Conservation (phyloP, 805 yeast species). For the Candida jianshihensis region DNA sequence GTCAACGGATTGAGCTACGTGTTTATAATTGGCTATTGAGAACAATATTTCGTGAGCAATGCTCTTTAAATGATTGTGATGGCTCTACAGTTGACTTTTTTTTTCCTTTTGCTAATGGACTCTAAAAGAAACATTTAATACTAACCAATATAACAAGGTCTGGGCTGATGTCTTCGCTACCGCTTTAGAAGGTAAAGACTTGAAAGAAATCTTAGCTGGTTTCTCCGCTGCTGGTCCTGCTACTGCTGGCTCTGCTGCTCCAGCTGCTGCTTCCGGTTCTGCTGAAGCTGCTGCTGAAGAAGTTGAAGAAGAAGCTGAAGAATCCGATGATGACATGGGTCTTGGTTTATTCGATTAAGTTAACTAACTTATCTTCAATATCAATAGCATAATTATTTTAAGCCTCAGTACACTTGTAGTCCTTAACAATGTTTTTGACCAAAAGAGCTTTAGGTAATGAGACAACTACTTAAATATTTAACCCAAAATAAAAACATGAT, state of each 20-base stretch:
- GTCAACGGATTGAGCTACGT: too few relatives aligned
- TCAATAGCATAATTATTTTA: background rate
- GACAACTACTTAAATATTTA: background rate
- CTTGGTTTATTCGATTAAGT: constrained; percentile 83
- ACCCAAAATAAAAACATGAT: background rate
- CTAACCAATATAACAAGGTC: constrained; percentile 31
- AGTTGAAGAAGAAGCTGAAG: constrained; percentile 55
- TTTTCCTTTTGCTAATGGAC: background rate
- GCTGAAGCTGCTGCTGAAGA: constrained; percentile 55
- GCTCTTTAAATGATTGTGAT: too few relatives aligned
- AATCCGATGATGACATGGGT: constrained; percentile 82
- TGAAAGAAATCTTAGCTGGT: constrained; percentile 59
- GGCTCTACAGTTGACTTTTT: background rate
- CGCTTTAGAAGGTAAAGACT: constrained; percentile 75
- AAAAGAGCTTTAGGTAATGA: too few relatives aligned
- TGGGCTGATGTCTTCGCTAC: constrained; percentile 81
- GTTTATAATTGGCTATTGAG: too few relatives aligned
- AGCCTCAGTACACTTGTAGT: background rate
- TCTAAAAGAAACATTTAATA: background rate
- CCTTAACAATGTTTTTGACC: too few relatives aligned
- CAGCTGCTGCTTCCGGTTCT: constrained; percentile 39
- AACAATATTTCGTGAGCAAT: too few relatives aligned
- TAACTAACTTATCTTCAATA: background rate
- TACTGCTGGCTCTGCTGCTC: constrained; percentile 43
- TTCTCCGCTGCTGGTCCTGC: constrained; percentile 45